Percentiles rank a stretch among this genome's conserved stretches.
phyloP scores from a whole-genome alignment of 495 filamentous ascomycete species.

The Pyrenula aspistea region DNA sequence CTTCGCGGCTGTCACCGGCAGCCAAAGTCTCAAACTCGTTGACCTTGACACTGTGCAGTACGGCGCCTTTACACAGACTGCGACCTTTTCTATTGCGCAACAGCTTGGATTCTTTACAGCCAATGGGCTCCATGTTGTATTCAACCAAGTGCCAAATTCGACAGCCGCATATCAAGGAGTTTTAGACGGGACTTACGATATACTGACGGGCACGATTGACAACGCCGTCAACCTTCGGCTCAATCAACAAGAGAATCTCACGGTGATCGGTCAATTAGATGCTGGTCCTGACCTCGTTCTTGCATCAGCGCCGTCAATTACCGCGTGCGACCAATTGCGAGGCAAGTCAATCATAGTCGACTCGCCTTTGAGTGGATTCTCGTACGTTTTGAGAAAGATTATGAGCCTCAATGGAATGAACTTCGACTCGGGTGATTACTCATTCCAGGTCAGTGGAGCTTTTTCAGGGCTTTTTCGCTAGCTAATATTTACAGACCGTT shows the following conservation, averaged over 20 bases:
- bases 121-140: constrained; percentile 14
- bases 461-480: neutral
- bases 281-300: constrained; percentile 14
- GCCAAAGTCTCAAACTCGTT: neutral
- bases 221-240: constrained; percentile 15
- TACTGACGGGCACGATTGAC: constrained; percentile 11
- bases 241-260: constrained; percentile 13
- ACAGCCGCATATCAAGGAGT: constrained; percentile 12
- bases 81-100: constrained; percentile 17
- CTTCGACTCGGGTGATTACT: constrained; percentile 11
- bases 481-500: constrained; percentile 8
- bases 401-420: constrained; percentile 7
- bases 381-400: constrained; percentile 15
- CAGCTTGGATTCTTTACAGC: constrained; percentile 17
- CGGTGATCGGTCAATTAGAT: constrained; percentile 14
- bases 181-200: constrained; percentile 15
- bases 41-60: constrained; percentile 3
- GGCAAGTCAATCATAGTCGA: constrained; percentile 16
- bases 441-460: constrained; percentile 9
- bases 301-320: constrained; percentile 13
- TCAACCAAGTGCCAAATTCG: constrained; percentile 15
- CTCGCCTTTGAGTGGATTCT: constrained; percentile 14
- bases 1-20: neutral
- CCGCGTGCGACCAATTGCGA: constrained; percentile 9
- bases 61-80: constrained; percentile 10